phyloP scores from a whole-genome alignment of 2,329 filamentous ascomycete genomes.

The Pseudocercospora macadamiae region DNA sequence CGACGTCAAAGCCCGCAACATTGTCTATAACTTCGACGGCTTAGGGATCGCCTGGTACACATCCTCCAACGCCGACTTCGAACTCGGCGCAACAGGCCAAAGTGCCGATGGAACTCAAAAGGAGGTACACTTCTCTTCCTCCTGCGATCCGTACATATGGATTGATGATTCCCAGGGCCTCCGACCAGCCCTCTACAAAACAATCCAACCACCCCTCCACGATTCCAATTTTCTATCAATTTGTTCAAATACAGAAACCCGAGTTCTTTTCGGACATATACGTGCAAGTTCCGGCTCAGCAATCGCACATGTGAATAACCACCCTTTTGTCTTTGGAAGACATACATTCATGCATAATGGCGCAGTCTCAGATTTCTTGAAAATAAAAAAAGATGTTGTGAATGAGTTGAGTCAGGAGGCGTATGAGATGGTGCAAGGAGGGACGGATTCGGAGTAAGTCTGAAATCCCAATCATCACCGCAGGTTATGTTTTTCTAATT shows the following conservation, averaged over 20 bases:
- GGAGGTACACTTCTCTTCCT: conserved; percentile 26
- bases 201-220: conserved; percentile 55
- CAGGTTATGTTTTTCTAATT: no score
- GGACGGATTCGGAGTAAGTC: conserved; percentile 54
- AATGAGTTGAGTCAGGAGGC: conserved; percentile 51
- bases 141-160: neutral
- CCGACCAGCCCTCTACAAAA: conserved; percentile 57
- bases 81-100: conserved; percentile 34
- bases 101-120: conserved; percentile 33
- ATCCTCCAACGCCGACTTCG: conserved; percentile 46
- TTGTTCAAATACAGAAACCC: conserved; percentile 55
- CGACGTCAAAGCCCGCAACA: conserved; percentile 54
- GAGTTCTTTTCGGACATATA: conserved; percentile 58
- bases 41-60: conserved; percentile 61
- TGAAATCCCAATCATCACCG: conserved; percentile 26
- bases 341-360: conserved; percentile 62
- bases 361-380: conserved; percentile 50
- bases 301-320: conserved; percentile 56
- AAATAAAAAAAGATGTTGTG: conserved; percentile 52
- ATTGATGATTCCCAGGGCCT: conserved; percentile 31
- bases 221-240: conserved; percentile 59
- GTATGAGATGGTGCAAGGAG: conserved; percentile 53
- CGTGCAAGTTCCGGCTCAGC: conserved; percentile 54
- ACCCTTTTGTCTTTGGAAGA: conserved; percentile 59
- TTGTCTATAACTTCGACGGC: conserved; percentile 59